Evolutionary conservation across 2,329 filamentous ascomycete species (phyloP).

Genomic region (Coniochaeta prunicola): DNA sequence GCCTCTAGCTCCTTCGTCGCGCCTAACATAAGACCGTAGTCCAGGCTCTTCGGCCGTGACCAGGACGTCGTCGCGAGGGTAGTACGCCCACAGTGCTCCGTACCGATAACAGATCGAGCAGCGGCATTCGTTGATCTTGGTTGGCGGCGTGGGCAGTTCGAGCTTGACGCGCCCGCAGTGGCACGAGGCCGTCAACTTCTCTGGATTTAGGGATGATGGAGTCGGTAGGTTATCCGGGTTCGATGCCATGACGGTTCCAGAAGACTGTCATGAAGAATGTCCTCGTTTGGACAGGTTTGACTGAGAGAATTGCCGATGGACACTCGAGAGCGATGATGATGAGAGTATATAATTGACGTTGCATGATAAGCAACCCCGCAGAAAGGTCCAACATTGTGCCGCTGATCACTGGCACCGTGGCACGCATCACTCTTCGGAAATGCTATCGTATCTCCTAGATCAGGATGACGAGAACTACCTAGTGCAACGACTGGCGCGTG

Average conservation of each 20-base stretch:
- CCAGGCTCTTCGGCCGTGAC: neutral
- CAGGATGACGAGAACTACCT: no score
- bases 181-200: conserved; percentile 1
- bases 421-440: no score
- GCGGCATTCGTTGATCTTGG: conserved; percentile 6
- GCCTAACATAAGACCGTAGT: conserved; percentile 1
- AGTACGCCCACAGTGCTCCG: conserved; percentile 7
- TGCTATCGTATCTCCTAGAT: no score
- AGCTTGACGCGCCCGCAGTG: conserved; percentile 8
- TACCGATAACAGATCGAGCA: conserved; percentile 8
- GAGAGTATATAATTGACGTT: no score
- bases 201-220: neutral
- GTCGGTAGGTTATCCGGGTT: conserved; percentile 2
- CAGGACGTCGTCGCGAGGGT: conserved; percentile 2
- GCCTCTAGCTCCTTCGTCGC: neutral
- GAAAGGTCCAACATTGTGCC: no score
- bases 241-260: neutral
- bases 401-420: no score
- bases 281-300: no score
- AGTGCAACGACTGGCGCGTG: no score
- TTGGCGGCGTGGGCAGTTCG: conserved; percentile 4
- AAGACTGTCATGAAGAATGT: no score
- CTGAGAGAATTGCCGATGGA: no score
- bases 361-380: no score
- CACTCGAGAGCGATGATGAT: no score